Percentiles rank a stretch among this genome's conserved stretches.
phyloP scores from a whole-genome alignment of 2,329 filamentous ascomycete species.

The Penicillium sp. region DNA sequence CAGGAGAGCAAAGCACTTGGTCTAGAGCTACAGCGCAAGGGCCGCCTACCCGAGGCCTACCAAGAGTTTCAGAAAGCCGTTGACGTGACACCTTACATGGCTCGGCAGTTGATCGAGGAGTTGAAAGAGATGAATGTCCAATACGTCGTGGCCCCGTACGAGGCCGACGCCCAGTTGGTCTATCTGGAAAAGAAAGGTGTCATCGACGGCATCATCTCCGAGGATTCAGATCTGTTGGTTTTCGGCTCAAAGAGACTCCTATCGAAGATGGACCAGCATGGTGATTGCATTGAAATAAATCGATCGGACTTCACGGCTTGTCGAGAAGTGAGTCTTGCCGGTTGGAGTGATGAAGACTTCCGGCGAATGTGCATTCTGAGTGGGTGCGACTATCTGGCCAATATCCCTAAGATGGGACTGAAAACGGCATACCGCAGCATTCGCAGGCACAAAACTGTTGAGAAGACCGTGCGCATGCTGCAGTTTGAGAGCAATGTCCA shows the following conservation, averaged over 20 bases:
- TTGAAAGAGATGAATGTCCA: conserved; percentile 72
- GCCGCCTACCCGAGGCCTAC: conserved; percentile 73
- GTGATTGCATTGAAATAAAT: conserved; percentile 86
- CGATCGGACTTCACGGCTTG: conserved; percentile 83
- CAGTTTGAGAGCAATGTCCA: conserved; percentile 83
- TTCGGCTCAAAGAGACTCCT: conserved; percentile 87
- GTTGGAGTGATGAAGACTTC: conserved; percentile 89
- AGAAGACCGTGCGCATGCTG: conserved; percentile 72
- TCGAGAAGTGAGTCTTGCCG: conserved; percentile 78
- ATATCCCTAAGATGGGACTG: conserved; percentile 76
- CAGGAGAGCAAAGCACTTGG: conserved; percentile 71
- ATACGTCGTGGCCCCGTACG: conserved; percentile 93
- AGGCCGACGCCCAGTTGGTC: conserved; percentile 93
- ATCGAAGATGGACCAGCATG: conserved; percentile 91
- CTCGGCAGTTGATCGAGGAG: conserved; percentile 81
- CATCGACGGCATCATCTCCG: conserved; percentile 82
- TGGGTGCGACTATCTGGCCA: conserved; percentile 90
- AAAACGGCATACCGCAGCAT: conserved; percentile 91
- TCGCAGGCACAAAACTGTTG: conserved; percentile 81
- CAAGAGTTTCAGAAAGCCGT: conserved; percentile 89
- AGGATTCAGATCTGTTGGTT: conserved; percentile 92
- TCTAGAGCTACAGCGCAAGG: conserved; percentile 71
- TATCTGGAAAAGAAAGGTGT: conserved; percentile 84
- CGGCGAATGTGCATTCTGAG: conserved; percentile 93
- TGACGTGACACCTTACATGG: conserved; percentile 95